Evolutionary conservation across 2,329 filamentous ascomycete species (phyloP).

Genomic region (Truncatella angustata): DNA sequence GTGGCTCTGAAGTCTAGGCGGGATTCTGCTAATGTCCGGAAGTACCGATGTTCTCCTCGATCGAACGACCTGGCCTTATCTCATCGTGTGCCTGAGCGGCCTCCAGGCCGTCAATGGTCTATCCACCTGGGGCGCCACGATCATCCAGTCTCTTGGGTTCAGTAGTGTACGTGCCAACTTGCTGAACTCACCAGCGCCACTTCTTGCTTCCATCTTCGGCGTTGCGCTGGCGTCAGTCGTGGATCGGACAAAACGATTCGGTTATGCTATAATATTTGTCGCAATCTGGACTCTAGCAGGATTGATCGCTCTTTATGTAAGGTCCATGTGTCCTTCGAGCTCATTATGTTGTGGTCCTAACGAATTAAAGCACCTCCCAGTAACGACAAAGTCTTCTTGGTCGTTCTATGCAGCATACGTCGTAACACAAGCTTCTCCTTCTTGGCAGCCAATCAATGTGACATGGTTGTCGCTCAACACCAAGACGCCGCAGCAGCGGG

Average conservation of each 20-base stretch:
- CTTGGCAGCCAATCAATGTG: slow-evolving; percentile 20
- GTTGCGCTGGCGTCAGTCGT: slow-evolving; percentile 15
- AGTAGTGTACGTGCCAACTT: slow-evolving; percentile 19
- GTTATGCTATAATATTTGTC: slow-evolving; percentile 17
- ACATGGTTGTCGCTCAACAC: slow-evolving; percentile 19
- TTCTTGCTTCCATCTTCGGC: slow-evolving; percentile 15
- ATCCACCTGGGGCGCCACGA: slow-evolving; percentile 18
- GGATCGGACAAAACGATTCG: slow-evolving; percentile 19
- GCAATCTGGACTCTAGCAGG: slow-evolving; percentile 18
- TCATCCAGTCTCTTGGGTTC: slow-evolving; percentile 19
- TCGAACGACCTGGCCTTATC: slow-evolving; percentile 20
- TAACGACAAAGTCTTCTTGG: slow-evolving; percentile 18
- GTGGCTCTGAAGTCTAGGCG: no score
- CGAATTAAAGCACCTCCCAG: slow-evolving; percentile 14
- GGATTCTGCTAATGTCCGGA: background rate
- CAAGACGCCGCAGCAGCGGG: slow-evolving; percentile 19
- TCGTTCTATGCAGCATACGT: slow-evolving; percentile 21
- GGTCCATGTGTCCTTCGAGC: slow-evolving; percentile 6
- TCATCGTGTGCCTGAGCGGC: slow-evolving; percentile 19
- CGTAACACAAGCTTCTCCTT: slow-evolving; percentile 18
- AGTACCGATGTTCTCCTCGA: slow-evolving; percentile 17
- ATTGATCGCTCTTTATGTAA: slow-evolving; percentile 20
- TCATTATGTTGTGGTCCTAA: background rate
- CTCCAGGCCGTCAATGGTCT: slow-evolving; percentile 17
- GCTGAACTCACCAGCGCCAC: slow-evolving; percentile 17